Conservation (phyloP, 352 stramenopile genomes). For the Pythium aquatile region DNA sequence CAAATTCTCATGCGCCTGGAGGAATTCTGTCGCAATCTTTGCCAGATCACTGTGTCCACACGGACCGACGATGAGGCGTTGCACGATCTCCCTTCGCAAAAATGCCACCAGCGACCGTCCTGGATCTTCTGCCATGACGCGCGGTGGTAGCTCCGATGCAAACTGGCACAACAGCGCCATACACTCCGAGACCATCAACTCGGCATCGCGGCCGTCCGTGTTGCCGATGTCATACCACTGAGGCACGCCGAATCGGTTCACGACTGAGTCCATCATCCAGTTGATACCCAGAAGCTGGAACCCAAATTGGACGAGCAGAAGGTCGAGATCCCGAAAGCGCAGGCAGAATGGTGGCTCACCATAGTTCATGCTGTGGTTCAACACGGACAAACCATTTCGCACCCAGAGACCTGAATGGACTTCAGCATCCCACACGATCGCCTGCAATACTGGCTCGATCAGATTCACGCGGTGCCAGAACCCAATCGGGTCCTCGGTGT, state of each 20-base stretch:
- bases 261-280: slow-evolving; percentile 74
- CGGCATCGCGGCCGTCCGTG: slow-evolving; percentile 44
- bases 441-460: slow-evolving; percentile 74
- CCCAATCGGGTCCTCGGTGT: slow-evolving; percentile 51
- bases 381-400: slow-evolving; percentile 78
- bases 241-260: slow-evolving; percentile 64
- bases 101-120: slow-evolving; percentile 68
- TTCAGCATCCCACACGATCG: slow-evolving; percentile 87
- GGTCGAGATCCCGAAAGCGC: slow-evolving; percentile 79
- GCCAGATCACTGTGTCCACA: slow-evolving; percentile 83
- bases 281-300: slow-evolving; percentile 73
- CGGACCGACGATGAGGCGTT: slow-evolving; percentile 76
- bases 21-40: slow-evolving; percentile 85
- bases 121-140: slow-evolving; percentile 41
- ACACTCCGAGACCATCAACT: slow-evolving; percentile 83
- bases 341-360: slow-evolving; percentile 85
- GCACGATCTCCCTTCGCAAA: slow-evolving; percentile 72
- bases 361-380: slow-evolving; percentile 91
- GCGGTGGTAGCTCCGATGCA: slow-evolving; percentile 72
- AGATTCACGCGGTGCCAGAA: slow-evolving; percentile 83
- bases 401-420: slow-evolving; percentile 84
- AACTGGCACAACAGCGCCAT: slow-evolving; percentile 74
- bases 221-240: slow-evolving; percentile 54
- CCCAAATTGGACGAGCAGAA: slow-evolving; percentile 78
- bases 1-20: slow-evolving; percentile 72